These are phyloP conservation scores for Lactarius psammicola DNA, from an alignment of 768 basidiomycete species.

Conservation along the genomic window DNA sequence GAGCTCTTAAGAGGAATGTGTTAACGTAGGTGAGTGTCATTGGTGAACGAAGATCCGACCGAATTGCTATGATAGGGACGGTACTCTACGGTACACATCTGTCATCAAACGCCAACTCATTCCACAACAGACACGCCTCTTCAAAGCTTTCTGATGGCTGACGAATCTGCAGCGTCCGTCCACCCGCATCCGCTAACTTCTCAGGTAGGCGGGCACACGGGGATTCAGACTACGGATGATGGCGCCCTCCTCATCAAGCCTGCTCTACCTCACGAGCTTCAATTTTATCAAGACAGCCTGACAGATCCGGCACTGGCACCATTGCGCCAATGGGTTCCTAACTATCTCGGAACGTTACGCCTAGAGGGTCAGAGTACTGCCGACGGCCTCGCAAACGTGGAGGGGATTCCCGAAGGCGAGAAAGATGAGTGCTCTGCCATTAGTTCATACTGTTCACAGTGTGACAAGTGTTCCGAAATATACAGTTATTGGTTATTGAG, in stretches of 20 bases:
- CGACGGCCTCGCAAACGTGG: slow-evolving; percentile 24
- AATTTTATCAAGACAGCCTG: slow-evolving; percentile 64
- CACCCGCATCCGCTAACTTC: slow-evolving; percentile 40
- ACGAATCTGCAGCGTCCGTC: background rate
- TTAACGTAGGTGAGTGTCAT: slow-evolving; percentile 17
- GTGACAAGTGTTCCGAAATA: slow-evolving; percentile 19
- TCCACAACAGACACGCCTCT: background rate
- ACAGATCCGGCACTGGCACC: slow-evolving; percentile 41
- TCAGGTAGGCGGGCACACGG: slow-evolving; percentile 82
- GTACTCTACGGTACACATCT: no score
- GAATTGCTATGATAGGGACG: background rate
- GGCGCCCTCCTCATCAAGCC: slow-evolving; percentile 82
- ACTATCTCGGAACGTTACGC: slow-evolving; percentile 75
- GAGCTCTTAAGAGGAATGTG: background rate
- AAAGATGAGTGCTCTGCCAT: slow-evolving; percentile 47
- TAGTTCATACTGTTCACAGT: background rate
- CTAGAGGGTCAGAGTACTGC: slow-evolving; percentile 53
- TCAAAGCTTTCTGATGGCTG: slow-evolving; percentile 1
- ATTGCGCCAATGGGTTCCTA: slow-evolving; percentile 63
- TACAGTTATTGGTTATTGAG: slow-evolving; percentile 78
- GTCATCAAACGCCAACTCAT: background rate
- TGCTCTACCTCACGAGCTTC: slow-evolving; percentile 58
- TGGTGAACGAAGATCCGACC: background rate
- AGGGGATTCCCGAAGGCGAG: slow-evolving; percentile 32
- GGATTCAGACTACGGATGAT: slow-evolving; percentile 68